These are phyloP conservation scores for Naegleria fowleri DNA, from an alignment of 208 protist genomes.

Conservation along the genomic window DNA sequence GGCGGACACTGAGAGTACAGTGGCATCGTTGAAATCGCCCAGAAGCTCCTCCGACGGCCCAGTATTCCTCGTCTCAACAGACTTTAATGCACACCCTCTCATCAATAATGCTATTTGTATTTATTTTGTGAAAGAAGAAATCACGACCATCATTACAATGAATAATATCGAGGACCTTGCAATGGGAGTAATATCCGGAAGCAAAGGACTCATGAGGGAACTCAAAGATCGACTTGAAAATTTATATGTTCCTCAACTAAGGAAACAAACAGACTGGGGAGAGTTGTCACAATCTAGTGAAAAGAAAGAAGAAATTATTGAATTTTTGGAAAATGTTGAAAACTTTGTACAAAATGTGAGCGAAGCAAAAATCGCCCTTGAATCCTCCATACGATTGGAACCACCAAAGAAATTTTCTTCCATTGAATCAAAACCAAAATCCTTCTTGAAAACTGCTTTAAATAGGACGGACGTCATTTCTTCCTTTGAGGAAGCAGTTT, in stretches of 20 bases:
- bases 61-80: not conserved
- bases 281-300: not conserved
- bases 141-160: not conserved
- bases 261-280: conserved; percentile 25
- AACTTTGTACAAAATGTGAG: conserved; percentile 23
- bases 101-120: conserved; percentile 6
- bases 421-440: conserved; percentile 37
- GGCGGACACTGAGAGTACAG: no score
- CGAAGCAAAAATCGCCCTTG: conserved; percentile 21
- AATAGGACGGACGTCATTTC: conserved; percentile 33
- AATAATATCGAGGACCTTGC: conserved; percentile 8
- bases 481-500: conserved; percentile 39
- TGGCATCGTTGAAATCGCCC: not conserved
- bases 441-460: conserved; percentile 28
- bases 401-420: conserved; percentile 31
- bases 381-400: conserved; percentile 17
- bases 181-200: not conserved
- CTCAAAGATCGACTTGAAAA: not conserved
- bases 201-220: not conserved
- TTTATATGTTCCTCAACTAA: not conserved
- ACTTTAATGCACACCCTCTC: not conserved
- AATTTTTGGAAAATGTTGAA: conserved; percentile 40
- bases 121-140: conserved; percentile 20
- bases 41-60: not conserved
- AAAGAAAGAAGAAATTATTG: conserved; percentile 17